These are phyloP conservation scores for Ceratobasidium sp. DNA, from an alignment of 1,284 basidiomycete species.

Conservation along the genomic window DNA sequence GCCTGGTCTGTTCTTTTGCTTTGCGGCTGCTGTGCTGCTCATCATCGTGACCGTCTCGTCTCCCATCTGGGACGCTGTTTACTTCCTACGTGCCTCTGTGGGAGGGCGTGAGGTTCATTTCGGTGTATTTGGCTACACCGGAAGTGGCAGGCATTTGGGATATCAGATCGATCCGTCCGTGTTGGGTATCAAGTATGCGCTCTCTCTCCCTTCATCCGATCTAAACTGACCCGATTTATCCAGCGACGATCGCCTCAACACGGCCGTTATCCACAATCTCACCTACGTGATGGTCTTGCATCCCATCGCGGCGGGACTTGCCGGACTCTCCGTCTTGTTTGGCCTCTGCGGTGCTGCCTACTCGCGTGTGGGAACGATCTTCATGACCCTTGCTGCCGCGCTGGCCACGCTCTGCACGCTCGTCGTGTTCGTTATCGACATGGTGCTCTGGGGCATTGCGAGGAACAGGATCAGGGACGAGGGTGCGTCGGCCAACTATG, in stretches of 20 bases:
- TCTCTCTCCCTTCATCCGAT: constrained; percentile 28
- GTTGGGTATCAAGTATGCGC: constrained; percentile 52
- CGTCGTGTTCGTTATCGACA: constrained; percentile 75
- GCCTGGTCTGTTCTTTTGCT: constrained; percentile 61
- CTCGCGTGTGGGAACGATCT: constrained; percentile 71
- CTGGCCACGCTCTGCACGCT: constrained; percentile 70
- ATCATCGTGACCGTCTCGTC: constrained; percentile 64
- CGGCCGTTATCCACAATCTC: constrained; percentile 66
- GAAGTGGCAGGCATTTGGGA: constrained; percentile 61
- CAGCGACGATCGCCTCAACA: constrained; percentile 55
- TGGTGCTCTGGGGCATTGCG: constrained; percentile 78
- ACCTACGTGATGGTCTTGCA: constrained; percentile 77
- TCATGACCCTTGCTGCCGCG: constrained; percentile 73
- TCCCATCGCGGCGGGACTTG: constrained; percentile 75
- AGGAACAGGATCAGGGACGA: constrained; percentile 63
- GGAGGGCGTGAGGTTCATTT: constrained; percentile 57
- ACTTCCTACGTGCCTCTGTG: constrained; percentile 66
- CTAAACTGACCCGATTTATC: constrained; percentile 8
- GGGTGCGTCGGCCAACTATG: constrained; percentile 63
- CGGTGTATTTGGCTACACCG: constrained; percentile 80
- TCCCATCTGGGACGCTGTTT: constrained; percentile 74
- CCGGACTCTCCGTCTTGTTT: constrained; percentile 74
- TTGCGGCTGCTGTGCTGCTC: constrained; percentile 70
- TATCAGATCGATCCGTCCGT: constrained; percentile 58
- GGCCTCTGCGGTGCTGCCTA: constrained; percentile 71